Evolutionary conservation across 2,329 filamentous ascomycete species (phyloP).

Genomic region (Diplodia mutila): DNA sequence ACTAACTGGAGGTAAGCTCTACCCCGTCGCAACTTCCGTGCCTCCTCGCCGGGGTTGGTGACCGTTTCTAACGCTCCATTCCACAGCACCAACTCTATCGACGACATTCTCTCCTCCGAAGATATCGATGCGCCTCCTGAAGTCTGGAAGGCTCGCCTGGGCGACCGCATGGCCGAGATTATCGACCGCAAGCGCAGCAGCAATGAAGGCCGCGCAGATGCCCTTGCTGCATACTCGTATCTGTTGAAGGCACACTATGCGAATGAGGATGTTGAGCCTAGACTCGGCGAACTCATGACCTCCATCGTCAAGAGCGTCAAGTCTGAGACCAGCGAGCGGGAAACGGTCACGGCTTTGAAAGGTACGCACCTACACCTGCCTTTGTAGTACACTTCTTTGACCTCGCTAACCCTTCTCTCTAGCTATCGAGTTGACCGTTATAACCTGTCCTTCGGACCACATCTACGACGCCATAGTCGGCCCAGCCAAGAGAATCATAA

Average conservation of each 20-base stretch:
- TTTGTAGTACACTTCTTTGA: neutral
- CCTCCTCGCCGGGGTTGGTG: no score
- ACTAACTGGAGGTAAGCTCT: slow-evolving; percentile 58
- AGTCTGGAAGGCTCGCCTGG: slow-evolving; percentile 65
- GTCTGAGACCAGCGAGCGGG: slow-evolving; percentile 67
- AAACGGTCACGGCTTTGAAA: slow-evolving; percentile 71
- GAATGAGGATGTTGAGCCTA: slow-evolving; percentile 62
- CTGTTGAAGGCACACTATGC: slow-evolving; percentile 71
- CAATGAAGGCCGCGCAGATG: slow-evolving; percentile 68
- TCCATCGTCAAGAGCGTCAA: slow-evolving; percentile 73
- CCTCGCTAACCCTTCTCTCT: neutral
- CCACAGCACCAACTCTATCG: slow-evolving; percentile 65
- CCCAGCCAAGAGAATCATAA: slow-evolving; percentile 64
- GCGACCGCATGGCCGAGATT: slow-evolving; percentile 71
- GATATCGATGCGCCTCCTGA: slow-evolving; percentile 55
- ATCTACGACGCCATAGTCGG: slow-evolving; percentile 66
- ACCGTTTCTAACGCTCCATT: neutral
- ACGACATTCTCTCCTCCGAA: slow-evolving; percentile 62
- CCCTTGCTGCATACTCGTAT: slow-evolving; percentile 64
- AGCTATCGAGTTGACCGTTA: slow-evolving; percentile 70
- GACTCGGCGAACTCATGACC: slow-evolving; percentile 64
- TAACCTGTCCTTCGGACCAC: slow-evolving; percentile 67
- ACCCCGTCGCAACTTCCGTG: neutral
- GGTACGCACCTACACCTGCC: slow-evolving; percentile 38
- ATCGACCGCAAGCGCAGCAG: slow-evolving; percentile 79